Evolutionary conservation across 257 asterid genomes (phyloP).

Genomic region (Lantana camara): DNA sequence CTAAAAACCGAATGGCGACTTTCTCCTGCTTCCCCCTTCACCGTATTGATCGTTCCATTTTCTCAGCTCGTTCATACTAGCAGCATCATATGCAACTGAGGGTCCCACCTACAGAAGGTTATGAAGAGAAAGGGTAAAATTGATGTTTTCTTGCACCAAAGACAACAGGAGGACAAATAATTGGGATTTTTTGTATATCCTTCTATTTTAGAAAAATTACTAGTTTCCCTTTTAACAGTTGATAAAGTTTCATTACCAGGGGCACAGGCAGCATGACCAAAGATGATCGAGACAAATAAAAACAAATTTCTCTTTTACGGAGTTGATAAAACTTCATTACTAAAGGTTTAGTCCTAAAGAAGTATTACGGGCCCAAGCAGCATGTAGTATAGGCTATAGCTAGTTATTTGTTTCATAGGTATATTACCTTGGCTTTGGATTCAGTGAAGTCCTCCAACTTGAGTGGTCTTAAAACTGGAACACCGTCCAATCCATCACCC

Average conservation of each 20-base stretch:
- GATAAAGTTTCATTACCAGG: too few species aligned
- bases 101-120: conserved; percentile 80
- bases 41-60: conserved; percentile 99
- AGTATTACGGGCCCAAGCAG: background rate
- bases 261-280: too few species aligned
- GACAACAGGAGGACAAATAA: too few species aligned
- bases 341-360: background rate
- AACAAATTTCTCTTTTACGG: too few species aligned
- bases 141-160: too few species aligned
- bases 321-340: background rate
- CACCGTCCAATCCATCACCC: conserved; percentile 49
- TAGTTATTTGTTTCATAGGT: background rate
- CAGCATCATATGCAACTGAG: conserved; percentile 93
- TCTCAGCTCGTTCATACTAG: conserved; percentile 90
- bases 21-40: conserved; percentile 94
- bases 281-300: too few species aligned
- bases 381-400: conserved; percentile 14
- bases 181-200: too few species aligned
- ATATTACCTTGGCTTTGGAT: conserved; percentile 82
- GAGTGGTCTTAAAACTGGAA: conserved; percentile 60
- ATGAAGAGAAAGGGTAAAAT: background rate
- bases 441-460: conserved; percentile 74
- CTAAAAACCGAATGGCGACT: conserved; percentile 90
- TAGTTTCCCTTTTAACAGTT: too few species aligned
- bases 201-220: background rate